Evolutionary conservation across 225 moss, liverwort and hornwort species (phyloP).

Genomic region (Climacium dendroides): DNA sequence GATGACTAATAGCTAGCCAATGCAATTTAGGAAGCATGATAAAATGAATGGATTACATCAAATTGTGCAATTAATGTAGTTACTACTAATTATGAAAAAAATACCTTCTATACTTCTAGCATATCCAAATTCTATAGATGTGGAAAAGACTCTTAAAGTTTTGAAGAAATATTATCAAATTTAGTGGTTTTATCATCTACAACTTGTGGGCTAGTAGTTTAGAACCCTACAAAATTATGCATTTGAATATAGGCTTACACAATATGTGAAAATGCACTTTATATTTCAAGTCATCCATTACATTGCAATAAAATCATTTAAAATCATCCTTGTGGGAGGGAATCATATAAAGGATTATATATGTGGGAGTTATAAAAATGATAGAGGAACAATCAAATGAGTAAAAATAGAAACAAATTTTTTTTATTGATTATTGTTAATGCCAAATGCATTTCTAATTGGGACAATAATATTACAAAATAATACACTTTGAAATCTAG

Average conservation of each 20-base stretch:
- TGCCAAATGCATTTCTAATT: background rate
- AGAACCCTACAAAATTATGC: background rate
- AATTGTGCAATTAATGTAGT: background rate
- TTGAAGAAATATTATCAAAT: background rate
- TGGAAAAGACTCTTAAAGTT: background rate
- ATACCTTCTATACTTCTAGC: accelerated
- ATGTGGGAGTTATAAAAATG: background rate
- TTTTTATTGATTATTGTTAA: too few relatives aligned
- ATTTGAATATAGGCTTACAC: background rate
- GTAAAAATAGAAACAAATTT: too few relatives aligned
- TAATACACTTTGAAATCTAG: background rate
- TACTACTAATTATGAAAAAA: background rate
- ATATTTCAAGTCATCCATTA: too few relatives aligned
- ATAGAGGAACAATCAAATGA: background rate
- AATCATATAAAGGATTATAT: too few relatives aligned
- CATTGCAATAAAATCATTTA: background rate
- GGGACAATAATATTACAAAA: background rate
- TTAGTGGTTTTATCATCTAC: background rate
- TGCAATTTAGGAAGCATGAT: background rate
- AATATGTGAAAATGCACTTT: background rate
- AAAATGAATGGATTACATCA: background rate
- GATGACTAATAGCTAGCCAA: background rate
- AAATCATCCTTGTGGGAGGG: background rate
- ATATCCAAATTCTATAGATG: background rate
- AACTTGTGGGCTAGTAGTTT: background rate